Evolutionary conservation across 2,329 filamentous ascomycete genomes (phyloP).

Genomic region (Penicillium capsulatum): DNA sequence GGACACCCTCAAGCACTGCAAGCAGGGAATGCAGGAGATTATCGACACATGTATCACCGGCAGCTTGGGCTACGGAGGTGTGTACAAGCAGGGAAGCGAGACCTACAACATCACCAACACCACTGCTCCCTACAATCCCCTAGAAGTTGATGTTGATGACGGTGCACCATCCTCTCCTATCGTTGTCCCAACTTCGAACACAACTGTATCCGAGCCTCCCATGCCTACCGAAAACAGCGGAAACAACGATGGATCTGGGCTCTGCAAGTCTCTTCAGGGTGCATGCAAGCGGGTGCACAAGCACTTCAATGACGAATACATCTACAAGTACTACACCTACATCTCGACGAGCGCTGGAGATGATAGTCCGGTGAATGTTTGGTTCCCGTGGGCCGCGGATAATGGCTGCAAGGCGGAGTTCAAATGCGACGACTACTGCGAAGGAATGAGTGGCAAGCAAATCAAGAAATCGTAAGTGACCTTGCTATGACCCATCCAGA

Average conservation of each 20-base stretch:
- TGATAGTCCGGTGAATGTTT: background rate
- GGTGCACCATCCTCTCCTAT: background rate
- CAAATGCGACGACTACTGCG: conserved; percentile 1
- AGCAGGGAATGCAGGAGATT: background rate
- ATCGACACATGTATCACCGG: background rate
- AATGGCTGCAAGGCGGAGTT: background rate
- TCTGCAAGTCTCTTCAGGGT: background rate
- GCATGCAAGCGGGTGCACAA: background rate
- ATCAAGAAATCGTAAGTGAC: conserved; percentile 2
- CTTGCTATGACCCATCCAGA: background rate
- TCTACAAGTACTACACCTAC: background rate
- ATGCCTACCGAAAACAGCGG: background rate
- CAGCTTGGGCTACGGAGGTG: background rate
- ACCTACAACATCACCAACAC: background rate
- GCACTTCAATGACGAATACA: background rate
- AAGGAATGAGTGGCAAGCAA: background rate
- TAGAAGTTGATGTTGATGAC: background rate
- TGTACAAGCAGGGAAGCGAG: background rate
- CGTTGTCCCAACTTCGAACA: background rate
- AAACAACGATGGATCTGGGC: conserved; percentile 1
- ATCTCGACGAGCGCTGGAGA: background rate
- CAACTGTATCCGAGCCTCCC: background rate
- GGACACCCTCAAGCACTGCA: background rate
- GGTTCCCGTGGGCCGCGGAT: background rate
- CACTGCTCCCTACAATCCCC: background rate